Conservation (phyloP, 2,329 filamentous ascomycete genomes). For the Xylaria multiplex region DNA sequence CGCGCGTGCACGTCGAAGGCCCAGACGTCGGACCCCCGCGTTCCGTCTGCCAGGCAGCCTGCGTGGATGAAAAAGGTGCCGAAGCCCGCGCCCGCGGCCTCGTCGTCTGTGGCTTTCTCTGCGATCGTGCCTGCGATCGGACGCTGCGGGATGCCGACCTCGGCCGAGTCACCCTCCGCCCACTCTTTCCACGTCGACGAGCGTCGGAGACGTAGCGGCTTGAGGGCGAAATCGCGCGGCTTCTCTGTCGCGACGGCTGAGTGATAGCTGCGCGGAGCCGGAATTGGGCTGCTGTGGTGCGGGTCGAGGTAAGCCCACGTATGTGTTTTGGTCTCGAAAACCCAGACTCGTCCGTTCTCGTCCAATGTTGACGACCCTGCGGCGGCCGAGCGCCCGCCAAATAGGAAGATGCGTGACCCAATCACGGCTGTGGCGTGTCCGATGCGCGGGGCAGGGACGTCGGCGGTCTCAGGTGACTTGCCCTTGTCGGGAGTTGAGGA, state of each 20-base stretch:
- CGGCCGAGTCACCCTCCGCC: constrained; percentile 64
- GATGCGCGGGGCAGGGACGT: constrained; percentile 73
- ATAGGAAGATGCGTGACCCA: constrained; percentile 78
- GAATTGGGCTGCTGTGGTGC: constrained; percentile 58
- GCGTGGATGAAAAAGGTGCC: constrained; percentile 81
- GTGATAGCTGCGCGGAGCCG: constrained; percentile 77
- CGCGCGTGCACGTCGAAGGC: constrained; percentile 73
- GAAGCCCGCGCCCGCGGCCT: constrained; percentile 68
- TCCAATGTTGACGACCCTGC: constrained; percentile 76
- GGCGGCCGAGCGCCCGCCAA: constrained; percentile 74
- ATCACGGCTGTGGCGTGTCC: constrained; percentile 78
- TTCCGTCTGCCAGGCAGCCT: constrained; percentile 72
- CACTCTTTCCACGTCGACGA: constrained; percentile 64
- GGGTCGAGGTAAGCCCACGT: constrained; percentile 75
- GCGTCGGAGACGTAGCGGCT: constrained; percentile 48
- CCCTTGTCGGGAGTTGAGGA: constrained; percentile 36
- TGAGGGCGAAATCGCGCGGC: constrained; percentile 61
- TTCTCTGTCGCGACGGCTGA: constrained; percentile 66
- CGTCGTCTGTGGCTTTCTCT: constrained; percentile 67
- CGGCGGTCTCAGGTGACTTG: constrained; percentile 49
- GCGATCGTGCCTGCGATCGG: constrained; percentile 68
- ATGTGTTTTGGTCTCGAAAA: constrained; percentile 72
- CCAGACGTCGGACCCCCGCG: constrained; percentile 77
- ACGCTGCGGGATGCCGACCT: constrained; percentile 67
- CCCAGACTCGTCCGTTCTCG: constrained; percentile 79